Conservation (phyloP, 257 asterid species). For the Solanum raphanifolium region DNA sequence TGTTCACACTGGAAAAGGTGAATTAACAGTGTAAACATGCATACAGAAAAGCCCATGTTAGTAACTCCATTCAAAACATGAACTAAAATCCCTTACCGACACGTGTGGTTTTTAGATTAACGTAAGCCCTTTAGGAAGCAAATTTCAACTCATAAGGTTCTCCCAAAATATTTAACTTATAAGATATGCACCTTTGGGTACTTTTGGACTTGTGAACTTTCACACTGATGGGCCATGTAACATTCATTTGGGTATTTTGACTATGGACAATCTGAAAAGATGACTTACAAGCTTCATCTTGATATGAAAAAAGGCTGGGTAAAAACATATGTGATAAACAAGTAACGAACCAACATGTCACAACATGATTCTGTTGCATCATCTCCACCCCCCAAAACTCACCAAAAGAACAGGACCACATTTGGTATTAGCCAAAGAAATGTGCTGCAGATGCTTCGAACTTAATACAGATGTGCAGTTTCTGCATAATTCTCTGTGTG, state of each 20-base stretch:
- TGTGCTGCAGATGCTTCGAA: background rate
- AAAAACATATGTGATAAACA: background rate
- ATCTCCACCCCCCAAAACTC: background rate
- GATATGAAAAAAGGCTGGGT: background rate
- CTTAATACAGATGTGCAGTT: background rate
- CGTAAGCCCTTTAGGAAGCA: background rate
- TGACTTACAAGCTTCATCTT: background rate
- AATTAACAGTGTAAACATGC: background rate
- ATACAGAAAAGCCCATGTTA: background rate
- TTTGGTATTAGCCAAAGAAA: background rate
- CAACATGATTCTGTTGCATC: background rate
- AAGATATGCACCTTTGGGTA: background rate
- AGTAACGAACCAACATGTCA: background rate
- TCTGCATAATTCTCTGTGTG: background rate
- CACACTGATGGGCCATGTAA: background rate
- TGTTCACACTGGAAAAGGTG: background rate
- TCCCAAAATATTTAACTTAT: background rate
- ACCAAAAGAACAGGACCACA: background rate
- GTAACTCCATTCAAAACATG: background rate
- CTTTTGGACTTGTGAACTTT: background rate
- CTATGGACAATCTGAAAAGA: background rate
- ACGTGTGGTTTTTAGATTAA: background rate
- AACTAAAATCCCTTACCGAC: background rate
- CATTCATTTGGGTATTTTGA: background rate
- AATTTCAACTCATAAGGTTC: background rate